These are phyloP conservation scores for Silene uniflora DNA, from an alignment of 148 eudicot species.

Conservation along the genomic window DNA sequence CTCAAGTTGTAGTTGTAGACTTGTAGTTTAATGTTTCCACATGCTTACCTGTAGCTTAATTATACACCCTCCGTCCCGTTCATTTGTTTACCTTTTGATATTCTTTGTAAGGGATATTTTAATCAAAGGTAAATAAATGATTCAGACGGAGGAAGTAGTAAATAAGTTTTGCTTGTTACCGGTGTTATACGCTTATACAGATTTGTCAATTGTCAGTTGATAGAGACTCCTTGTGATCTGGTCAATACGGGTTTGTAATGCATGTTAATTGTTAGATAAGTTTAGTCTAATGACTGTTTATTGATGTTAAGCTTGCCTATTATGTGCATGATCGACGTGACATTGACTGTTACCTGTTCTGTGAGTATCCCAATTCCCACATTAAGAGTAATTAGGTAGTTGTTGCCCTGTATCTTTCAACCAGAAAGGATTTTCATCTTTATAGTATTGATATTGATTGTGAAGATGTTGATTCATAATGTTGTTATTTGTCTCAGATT, in stretches of 20 bases:
- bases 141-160: no score
- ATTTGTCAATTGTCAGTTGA: not conserved
- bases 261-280: not conserved
- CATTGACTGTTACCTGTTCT: not conserved
- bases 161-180: not conserved
- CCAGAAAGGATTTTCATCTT: not conserved
- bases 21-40: no score
- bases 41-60: no score
- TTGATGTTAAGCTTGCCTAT: constrained; percentile 9
- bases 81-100: no score
- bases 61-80: no score
- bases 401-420: not conserved
- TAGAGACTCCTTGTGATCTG: not conserved
- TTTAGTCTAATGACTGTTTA: not conserved
- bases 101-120: no score
- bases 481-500: not conserved
- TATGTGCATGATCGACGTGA: no score
- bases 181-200: not conserved
- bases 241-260: not conserved
- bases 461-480: not conserved
- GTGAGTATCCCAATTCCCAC: not conserved
- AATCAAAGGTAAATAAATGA: no score
- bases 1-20: no score
- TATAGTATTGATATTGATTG: not conserved
- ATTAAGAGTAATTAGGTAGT: not conserved